A percentile compares a stretch with the other conserved stretches of the same genome.
These are phyloP conservation scores for Podospora pseudocomata DNA, from an alignment of 495 filamentous ascomycete genomes.

Conservation along the genomic window DNA sequence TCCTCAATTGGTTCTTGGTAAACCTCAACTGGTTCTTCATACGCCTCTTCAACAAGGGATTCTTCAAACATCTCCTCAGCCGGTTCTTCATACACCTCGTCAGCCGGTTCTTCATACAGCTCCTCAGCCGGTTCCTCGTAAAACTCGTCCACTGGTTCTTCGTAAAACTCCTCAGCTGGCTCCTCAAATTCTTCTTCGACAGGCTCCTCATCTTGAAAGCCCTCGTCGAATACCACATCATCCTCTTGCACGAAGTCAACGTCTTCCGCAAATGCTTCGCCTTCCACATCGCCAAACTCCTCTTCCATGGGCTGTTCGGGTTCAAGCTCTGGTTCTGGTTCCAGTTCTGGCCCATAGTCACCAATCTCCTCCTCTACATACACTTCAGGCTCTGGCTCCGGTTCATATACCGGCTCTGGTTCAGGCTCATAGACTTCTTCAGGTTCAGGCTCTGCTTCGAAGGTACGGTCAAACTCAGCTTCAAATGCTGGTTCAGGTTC, in stretches of 20 bases:
- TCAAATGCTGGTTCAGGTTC: neutral
- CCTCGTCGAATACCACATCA: neutral
- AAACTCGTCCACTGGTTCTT: neutral
- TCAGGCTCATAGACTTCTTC: neutral
- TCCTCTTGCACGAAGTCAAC: neutral
- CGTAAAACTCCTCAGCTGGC: neutral
- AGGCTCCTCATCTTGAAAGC: no score
- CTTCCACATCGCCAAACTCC: neutral
- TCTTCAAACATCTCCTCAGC: no score
- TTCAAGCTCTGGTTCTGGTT: neutral
- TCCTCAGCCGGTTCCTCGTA: neutral
- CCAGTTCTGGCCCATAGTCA: neutral
- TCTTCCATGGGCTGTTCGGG: neutral
- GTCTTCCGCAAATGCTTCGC: neutral
- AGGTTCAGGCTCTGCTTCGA: neutral
- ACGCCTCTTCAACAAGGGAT: no score
- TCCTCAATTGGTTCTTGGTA: neutral
- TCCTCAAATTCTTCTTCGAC: neutral
- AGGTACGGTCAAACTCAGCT: no score
- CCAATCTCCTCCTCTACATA: no score
- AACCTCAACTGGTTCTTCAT: neutral
- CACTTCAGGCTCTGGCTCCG: neutral
- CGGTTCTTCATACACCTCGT: neutral
- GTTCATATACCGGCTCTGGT: neutral
- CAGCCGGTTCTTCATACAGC: neutral